A percentile compares a stretch with the other conserved stretches of the same genome.
Evolutionary conservation across 805 yeast genomes (phyloP).

Genomic region (Candida insectorum): DNA sequence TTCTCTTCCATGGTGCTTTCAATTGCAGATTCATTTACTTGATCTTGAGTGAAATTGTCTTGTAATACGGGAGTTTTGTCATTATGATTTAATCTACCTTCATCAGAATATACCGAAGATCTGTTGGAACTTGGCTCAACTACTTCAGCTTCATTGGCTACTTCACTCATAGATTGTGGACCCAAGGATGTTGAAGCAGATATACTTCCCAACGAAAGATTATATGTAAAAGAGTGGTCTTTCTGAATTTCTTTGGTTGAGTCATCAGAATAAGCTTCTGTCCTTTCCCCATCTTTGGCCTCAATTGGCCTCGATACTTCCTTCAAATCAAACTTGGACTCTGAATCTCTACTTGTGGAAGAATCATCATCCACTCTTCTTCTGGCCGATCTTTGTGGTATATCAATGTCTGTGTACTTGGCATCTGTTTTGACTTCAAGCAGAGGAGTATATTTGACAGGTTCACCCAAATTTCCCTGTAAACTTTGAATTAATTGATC

Average conservation of each 20-base stretch:
- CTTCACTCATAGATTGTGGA: too few relatives aligned
- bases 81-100: slow-evolving; percentile 5
- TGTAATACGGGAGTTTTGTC: slow-evolving; percentile 1
- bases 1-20: too few relatives aligned
- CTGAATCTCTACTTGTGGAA: background rate
- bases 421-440: background rate
- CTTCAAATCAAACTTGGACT: too few relatives aligned
- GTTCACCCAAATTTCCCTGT: slow-evolving; percentile 10
- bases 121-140: slow-evolving; percentile 12
- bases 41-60: too few relatives aligned
- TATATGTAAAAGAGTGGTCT: too few relatives aligned
- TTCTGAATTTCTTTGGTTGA: too few relatives aligned
- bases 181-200: slow-evolving; percentile 6
- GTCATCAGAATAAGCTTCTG: background rate
- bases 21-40: too few relatives aligned
- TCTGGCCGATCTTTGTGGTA: slow-evolving; percentile 26
- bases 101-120: slow-evolving; percentile 19
- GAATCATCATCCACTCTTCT: slow-evolving; percentile 8
- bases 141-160: too few relatives aligned
- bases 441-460: too few relatives aligned
- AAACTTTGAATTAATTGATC: slow-evolving; percentile 13
- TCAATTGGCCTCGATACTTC: too few relatives aligned
- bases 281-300: background rate
- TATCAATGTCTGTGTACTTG: slow-evolving; percentile 2
- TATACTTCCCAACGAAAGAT: background rate